Percentiles rank a stretch among this genome's conserved stretches.
These are phyloP conservation scores for Boeremia lycopersici DNA, from an alignment of 2,329 filamentous ascomycete species.

Conservation along the genomic window DNA sequence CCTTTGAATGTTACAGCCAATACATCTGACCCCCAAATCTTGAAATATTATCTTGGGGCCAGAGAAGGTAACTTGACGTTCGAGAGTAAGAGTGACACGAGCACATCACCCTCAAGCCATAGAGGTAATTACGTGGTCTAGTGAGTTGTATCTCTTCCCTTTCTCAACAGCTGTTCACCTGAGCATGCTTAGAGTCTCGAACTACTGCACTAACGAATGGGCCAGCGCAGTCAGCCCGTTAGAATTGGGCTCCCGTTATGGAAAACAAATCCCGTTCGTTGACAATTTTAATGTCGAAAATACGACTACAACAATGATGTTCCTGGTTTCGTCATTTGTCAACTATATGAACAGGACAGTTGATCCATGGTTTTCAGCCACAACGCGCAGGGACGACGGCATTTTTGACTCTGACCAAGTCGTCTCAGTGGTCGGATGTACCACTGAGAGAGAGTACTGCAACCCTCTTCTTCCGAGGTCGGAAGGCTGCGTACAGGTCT, in stretches of 20 bases:
- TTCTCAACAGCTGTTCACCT: too few relatives aligned
- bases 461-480: not conserved
- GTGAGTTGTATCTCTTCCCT: not conserved
- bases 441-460: not conserved
- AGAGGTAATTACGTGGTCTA: not conserved
- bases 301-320: not conserved
- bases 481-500: not conserved
- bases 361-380: conserved; percentile 8
- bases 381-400: not conserved
- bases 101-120: not conserved
- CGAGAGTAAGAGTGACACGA: not conserved
- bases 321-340: not conserved
- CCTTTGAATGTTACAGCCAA: not conserved
- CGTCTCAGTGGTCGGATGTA: not conserved
- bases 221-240: too few relatives aligned
- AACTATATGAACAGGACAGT: not conserved
- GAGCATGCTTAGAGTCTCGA: too few relatives aligned
- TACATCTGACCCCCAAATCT: too few relatives aligned
- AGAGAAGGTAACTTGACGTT: not conserved
- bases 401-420: not conserved
- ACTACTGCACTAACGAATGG: too few relatives aligned
- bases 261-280: not conserved
- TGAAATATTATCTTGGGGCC: too few relatives aligned
- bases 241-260: not conserved
- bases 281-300: not conserved